A percentile compares a stretch with the other conserved stretches of the same genome.
Conservation (phyloP, 179 eudicot species). For the Pouteria campechiana region DNA sequence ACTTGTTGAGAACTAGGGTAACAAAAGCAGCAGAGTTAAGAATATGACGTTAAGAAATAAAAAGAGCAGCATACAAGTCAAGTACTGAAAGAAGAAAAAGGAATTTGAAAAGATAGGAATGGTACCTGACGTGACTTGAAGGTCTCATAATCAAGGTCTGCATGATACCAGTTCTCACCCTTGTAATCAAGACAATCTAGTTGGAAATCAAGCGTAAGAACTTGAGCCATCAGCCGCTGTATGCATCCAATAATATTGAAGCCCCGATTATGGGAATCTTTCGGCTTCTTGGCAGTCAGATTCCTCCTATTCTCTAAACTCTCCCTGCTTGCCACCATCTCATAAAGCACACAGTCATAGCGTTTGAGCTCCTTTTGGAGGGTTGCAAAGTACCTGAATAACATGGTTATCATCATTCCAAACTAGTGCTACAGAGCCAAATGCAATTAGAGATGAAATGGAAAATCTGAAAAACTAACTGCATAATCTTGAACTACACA, state of each 20-base stretch:
- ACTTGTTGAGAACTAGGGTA: too few relatives aligned
- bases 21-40: too few relatives aligned
- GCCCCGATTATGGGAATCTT: constrained; percentile 48
- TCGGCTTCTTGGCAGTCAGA: constrained; percentile 37
- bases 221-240: constrained; percentile 86
- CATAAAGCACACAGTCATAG: constrained; percentile 91
- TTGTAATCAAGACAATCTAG: constrained; percentile 88
- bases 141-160: constrained; percentile 97
- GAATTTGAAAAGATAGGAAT: too few relatives aligned
- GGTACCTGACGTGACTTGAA: constrained; percentile 80
- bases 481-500: too few relatives aligned
- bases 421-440: too few relatives aligned
- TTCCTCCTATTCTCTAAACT: constrained; percentile 62
- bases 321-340: constrained; percentile 93
- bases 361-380: constrained; percentile 73
- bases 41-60: too few relatives aligned
- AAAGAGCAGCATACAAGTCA: too few relatives aligned
- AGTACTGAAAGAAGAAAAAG: too few relatives aligned
- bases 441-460: too few relatives aligned
- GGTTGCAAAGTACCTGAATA: constrained; percentile 65
- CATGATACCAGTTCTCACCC: constrained; percentile 86
- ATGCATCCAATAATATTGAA: constrained; percentile 81
- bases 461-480: too few relatives aligned
- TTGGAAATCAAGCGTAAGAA: constrained; percentile 81
- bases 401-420: too few relatives aligned